These are phyloP conservation scores for Yamadazyma aaseri DNA, from an alignment of 1,139 yeast genomes.

Conservation along the genomic window DNA sequence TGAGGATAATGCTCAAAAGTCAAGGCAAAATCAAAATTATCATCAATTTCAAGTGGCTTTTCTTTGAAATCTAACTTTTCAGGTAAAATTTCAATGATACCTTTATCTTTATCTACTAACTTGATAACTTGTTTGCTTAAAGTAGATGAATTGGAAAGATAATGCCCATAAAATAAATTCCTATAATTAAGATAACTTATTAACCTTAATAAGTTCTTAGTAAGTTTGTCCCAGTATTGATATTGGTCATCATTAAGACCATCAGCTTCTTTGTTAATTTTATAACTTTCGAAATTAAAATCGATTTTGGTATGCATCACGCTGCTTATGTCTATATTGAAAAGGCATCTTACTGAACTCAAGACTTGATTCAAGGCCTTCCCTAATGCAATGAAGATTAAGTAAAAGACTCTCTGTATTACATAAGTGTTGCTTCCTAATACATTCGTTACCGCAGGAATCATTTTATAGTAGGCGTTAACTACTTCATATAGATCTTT, in stretches of 20 bases:
- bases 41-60: conserved; percentile 14
- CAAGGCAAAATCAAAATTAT: conserved; percentile 15
- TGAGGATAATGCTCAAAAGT: conserved; percentile 24
- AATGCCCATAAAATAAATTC: conserved; percentile 25
- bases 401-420: conserved; percentile 31
- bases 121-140: conserved; percentile 22
- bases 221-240: conserved; percentile 17
- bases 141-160: conserved; percentile 21
- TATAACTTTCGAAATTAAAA: conserved; percentile 24
- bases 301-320: conserved; percentile 33
- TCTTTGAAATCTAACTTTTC: conserved; percentile 24
- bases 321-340: conserved; percentile 36
- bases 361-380: conserved; percentile 32
- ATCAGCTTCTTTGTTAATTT: conserved; percentile 17
- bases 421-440: conserved; percentile 29
- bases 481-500: conserved; percentile 31
- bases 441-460: conserved; percentile 34
- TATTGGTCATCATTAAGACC: conserved; percentile 19
- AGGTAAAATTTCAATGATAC: conserved; percentile 21
- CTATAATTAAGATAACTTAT: conserved; percentile 32
- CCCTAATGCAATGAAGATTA: conserved; percentile 37
- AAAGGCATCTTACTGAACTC: conserved; percentile 33
- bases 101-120: conserved; percentile 18
- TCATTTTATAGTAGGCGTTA: conserved; percentile 34
- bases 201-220: conserved; percentile 23